Conservation (phyloP, 2,329 filamentous ascomycete species). For the Diplodia scrobiculata region DNA sequence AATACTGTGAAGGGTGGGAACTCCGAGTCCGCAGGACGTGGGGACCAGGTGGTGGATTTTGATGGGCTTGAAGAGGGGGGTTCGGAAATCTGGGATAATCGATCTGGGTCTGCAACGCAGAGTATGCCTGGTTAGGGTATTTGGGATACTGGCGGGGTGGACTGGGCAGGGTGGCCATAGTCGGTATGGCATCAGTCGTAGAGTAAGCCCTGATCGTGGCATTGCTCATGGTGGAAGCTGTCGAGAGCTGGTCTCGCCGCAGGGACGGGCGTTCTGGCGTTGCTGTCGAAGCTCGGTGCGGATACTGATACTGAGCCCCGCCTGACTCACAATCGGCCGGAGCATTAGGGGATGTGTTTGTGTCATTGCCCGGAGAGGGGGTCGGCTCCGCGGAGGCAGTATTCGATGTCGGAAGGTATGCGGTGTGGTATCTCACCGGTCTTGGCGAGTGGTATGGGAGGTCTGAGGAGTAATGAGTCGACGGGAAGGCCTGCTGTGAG, state of each 20-base stretch:
- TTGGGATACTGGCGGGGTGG: slow-evolving; percentile 37
- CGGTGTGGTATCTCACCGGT: slow-evolving; percentile 41
- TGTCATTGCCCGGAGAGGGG: slow-evolving; percentile 39
- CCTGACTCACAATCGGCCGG: slow-evolving; percentile 24
- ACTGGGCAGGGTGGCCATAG: slow-evolving; percentile 9
- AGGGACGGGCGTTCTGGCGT: slow-evolving; percentile 42
- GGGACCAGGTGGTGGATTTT: slow-evolving; percentile 39
- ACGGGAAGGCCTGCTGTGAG: slow-evolving; percentile 31
- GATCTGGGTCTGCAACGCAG: slow-evolving; percentile 50
- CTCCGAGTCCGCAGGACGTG: slow-evolving; percentile 47
- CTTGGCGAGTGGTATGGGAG: slow-evolving; percentile 46
- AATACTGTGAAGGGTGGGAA: slow-evolving; percentile 48
- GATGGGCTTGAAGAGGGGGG: slow-evolving; percentile 25
- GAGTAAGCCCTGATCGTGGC: slow-evolving; percentile 45
- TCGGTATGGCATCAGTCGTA: slow-evolving; percentile 32
- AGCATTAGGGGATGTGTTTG: slow-evolving; percentile 35
- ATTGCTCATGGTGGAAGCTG: slow-evolving; percentile 47
- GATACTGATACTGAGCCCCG: slow-evolving; percentile 25
- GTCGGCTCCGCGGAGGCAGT: slow-evolving; percentile 40
- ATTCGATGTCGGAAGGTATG: slow-evolving; percentile 39
- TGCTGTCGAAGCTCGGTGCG: slow-evolving; percentile 26
- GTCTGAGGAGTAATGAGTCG: slow-evolving; percentile 37
- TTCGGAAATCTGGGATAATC: slow-evolving; percentile 42
- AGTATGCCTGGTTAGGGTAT: slow-evolving; percentile 55
- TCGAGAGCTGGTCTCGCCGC: slow-evolving; percentile 46